Base-by-base conservation (phyloP, 768 basidiomycete species). In the Epithele typhae region DNA sequence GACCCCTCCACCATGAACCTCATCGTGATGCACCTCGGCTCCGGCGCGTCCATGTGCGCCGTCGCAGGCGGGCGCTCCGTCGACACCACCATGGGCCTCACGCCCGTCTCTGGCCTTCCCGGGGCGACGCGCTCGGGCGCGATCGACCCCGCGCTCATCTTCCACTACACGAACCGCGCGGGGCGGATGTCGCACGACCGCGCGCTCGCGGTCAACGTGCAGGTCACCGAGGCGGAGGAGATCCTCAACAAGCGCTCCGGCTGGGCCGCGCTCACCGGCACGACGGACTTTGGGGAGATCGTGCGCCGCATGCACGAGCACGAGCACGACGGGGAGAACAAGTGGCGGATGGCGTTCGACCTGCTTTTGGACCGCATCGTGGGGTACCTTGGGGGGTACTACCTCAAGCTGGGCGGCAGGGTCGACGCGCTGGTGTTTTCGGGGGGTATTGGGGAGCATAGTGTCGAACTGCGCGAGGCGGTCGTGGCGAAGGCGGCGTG, bases 21-120 rank as follows among this genome's bases (percentile, higher is more conserved):
- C 41, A 90, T 95, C 47, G 73, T 90, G 14, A 72, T 91, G 24
- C 93, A 95, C 63, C 78, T 95, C 45, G 92, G 92, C 4, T 89
- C 88, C n/a, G 93, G 93, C 12, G 92, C 92, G 0, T 90, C 85
- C 12, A 79, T 76, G 12, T 92, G 90, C 63, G 81, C 81, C 15
- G 84, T 95, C 62, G 72, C 74, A 40, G 60, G 71, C 32, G 93
- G 93, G 18, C 68, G 75, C 49, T 89, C 87, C 18, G 72, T 84
- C 53, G 90, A 95, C 64, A 94, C 91, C 1, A 84, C 80, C 30
- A 96, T 96, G 93, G 92, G 92, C 3, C 76, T 96, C 30, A 93
- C 93, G 1, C 92, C 92, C 3, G 65, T 92, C n/a, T 81, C 81
- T 45, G 92, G 92, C 2, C 70, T 95, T 0, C 91, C 92, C 4